Base-by-base conservation (phyloP, 441 rosid species). In the Biscutella laevigata region DNA sequence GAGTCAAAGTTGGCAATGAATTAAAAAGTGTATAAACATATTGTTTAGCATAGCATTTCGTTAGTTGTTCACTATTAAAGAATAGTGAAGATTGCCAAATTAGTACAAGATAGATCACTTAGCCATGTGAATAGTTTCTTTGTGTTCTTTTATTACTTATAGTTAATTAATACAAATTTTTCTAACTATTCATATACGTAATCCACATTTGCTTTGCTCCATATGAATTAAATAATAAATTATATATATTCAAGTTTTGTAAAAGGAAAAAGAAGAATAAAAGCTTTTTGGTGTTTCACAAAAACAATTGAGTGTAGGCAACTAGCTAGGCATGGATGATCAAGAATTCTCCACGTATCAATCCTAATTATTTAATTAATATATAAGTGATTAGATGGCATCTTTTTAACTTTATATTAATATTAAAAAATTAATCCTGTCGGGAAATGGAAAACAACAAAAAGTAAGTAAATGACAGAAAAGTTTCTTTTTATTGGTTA, bases 391-490 rank as follows among this genome's bases (percentile, higher is more conserved):
- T 37, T 52, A 16, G 54, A 54, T 66, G 61, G 61, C 24, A 66
- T 58, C 60, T 66, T 51, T 40, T 38, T 29, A 48, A 43, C 54
- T 51, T 65, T 35, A 24, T 37, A 34, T 57, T 29, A 65, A 50
- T 43, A 59, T 43, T 43, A 27, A 13, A 57, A 33, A 42, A 27
- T 21, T 22, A 44, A 20, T 4, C 38, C 14, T 66, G 61, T 66
- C 65, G 61, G 70, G 51, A 28, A 44, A 66, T 66, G 49, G 56
- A 52, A 59, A 52, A 66, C 70, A 66, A 59, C n/a, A n/a, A n/a
- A 66, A 66, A 52, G 70, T 42, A 65, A 65, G 53, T 41, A 57
- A 26, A 58, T 41, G 54, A 27, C 59, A 57, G 20, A 50, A 34
- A 42, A 17, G n/a, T n/a, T n/a, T n/a, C n/a, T n/a, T n/a, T n/a